Base-by-base conservation (phyloP, 441 rosid genomes). In the Biscutella laevigata region DNA sequence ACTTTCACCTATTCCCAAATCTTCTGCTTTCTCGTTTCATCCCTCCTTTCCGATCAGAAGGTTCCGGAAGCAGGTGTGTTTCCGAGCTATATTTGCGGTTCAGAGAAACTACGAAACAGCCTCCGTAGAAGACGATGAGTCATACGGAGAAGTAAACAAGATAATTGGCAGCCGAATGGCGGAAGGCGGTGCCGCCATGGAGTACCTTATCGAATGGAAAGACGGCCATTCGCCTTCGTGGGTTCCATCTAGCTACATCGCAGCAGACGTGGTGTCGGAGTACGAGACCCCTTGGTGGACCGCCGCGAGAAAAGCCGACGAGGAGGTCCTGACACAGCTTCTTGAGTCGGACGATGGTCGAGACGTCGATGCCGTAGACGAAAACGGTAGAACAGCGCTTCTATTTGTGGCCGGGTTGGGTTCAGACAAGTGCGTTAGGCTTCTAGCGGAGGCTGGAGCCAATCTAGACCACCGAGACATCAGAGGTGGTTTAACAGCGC, bases 241-340 rank as follows among this genome's bases (percentile, higher is more conserved):
- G 95, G 78, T 86, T 17, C 80, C 80, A 0, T 69, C 85, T 0
- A 77, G 80, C 56, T 79, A 13, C 78, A 77, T 86, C 7, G 95
- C 97, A 32, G 74, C 74, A 4, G 97, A 90, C 45, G 91, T 90
- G 4, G 79, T 90, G 13, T 84, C 94, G 0, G 98, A 87, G 58
- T 87, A 81, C 62, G 95, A 90, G 60, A 64, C 86, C 1, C 95
- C 95, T 0, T 86, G 98, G 95, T 90, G 95, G 95, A 81, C 74
- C 6, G 95, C 92, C 4, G 94, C 97, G 14, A 86, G 84, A 42
- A 90, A 90, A 55, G 89, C 86, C 47, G 95, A 90, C 70, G 79
- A 76, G 0, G 25, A 71, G 42, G 83, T 89, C 9, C 66, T 84
- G 12, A 53, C 55, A 25, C 29, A 51, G 40, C 70, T 90, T 13